Evolutionary conservation across 1,139 yeast genomes (phyloP).

Genomic region (Taphrina betulina): DNA sequence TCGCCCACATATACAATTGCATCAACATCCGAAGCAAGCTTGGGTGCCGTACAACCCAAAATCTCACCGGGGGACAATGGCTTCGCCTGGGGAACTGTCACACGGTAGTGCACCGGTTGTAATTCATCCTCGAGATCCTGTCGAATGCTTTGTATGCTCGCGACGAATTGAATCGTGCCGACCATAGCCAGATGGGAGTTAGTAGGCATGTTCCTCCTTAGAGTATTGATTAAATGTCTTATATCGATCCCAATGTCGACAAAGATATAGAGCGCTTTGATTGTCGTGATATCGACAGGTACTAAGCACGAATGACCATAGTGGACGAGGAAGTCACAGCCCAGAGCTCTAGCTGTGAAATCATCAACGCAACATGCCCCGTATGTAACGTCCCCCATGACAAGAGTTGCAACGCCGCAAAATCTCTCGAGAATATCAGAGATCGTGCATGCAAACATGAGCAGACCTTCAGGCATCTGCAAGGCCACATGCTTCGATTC

Average conservation of each 20-base stretch:
- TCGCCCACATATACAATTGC: slow-evolving; percentile 94
- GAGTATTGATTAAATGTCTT: slow-evolving; percentile 71
- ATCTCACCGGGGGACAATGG: slow-evolving; percentile 97
- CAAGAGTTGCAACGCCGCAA: slow-evolving; percentile 79
- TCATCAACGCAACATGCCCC: slow-evolving; percentile 99
- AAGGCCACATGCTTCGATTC: slow-evolving; percentile 77
- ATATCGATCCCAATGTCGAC: slow-evolving; percentile 91
- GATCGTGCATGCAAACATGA: slow-evolving; percentile 80
- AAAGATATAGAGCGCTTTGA: slow-evolving; percentile 89
- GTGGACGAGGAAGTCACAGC: slow-evolving; percentile 92
- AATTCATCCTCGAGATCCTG: slow-evolving; percentile 48
- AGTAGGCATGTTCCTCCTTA: slow-evolving; percentile 67
- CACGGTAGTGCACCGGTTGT: slow-evolving; percentile 42
- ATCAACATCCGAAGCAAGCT: slow-evolving; percentile 60
- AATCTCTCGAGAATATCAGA: slow-evolving; percentile 87
- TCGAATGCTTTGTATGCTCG: slow-evolving; percentile 78
- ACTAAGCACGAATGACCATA: slow-evolving; percentile 97
- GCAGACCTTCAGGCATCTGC: slow-evolving; percentile 96
- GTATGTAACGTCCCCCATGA: slow-evolving; percentile 98
- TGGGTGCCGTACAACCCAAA: slow-evolving; percentile 90
- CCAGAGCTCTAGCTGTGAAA: slow-evolving; percentile 85
- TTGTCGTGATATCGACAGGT: slow-evolving; percentile 86
- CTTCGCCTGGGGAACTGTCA: slow-evolving; percentile 84
- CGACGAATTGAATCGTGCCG: slow-evolving; percentile 96
- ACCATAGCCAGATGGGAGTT: slow-evolving; percentile 70